Percentiles rank a stretch among this genome's conserved stretches.
Evolutionary conservation across 2,329 filamentous ascomycete genomes (phyloP).

Genomic region (Fonsecaea pedrosoi): DNA sequence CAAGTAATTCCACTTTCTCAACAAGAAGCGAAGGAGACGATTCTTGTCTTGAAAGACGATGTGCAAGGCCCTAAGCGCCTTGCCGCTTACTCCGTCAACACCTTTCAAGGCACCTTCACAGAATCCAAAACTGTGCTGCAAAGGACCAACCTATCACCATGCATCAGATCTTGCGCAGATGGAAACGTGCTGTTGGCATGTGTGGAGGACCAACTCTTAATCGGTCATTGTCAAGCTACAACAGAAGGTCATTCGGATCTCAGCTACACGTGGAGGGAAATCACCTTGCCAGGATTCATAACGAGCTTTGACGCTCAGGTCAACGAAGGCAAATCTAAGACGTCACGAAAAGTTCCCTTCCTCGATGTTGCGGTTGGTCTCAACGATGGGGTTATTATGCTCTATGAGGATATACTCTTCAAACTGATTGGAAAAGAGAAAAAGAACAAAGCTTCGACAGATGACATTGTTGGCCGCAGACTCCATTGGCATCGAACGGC

Average conservation of each 20-base stretch:
- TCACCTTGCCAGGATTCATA: constrained; percentile 66
- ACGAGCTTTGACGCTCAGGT: constrained; percentile 65
- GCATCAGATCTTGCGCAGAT: constrained; percentile 27
- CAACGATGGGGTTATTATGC: constrained; percentile 74
- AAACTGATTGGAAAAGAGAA: constrained; percentile 59
- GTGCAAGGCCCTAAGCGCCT: constrained; percentile 9
- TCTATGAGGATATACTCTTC: constrained; percentile 77
- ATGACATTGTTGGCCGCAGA: constrained; percentile 63
- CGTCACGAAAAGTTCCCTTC: constrained; percentile 47
- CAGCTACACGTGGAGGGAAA: constrained; percentile 61
- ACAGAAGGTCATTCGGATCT: constrained; percentile 45
- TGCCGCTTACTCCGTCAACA: constrained; percentile 21
- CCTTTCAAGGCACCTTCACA: constrained; percentile 1
- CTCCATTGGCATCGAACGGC: constrained; percentile 90
- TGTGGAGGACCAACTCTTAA: constrained; percentile 57
- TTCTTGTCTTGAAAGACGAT: constrained; percentile 25
- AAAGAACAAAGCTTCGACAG: constrained; percentile 46
- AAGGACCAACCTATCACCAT: constrained; percentile 14
- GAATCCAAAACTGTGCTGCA: constrained; percentile 14
- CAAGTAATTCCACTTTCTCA: constrained; percentile 28
- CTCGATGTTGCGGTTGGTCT: constrained; percentile 82
- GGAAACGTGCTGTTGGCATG: constrained; percentile 50
- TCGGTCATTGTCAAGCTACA: constrained; percentile 61
- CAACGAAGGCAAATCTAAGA: constrained; percentile 35
- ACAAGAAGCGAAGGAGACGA: constrained; percentile 21